Base-by-base conservation (phyloP, 106 monocot genomes). In the Apostasia shenzhenica region DNA sequence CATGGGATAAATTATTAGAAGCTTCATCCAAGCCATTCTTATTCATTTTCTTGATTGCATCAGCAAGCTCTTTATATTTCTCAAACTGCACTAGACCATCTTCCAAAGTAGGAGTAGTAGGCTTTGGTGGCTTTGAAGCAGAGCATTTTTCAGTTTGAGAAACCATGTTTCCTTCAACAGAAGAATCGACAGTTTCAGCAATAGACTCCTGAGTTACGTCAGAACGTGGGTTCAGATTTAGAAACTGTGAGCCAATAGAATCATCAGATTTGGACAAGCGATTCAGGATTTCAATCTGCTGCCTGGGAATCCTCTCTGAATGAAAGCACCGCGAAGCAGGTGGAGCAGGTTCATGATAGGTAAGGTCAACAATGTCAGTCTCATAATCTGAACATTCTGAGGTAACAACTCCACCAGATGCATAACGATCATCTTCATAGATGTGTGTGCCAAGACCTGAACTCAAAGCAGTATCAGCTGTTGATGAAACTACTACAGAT, bases 181-280 rank as follows among this genome's bases (percentile, higher is more conserved):
- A 75, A 49, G 69, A 61, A 81, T 85, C 81, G 70, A 37, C 44
- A 40, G 68, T 73, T 78, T 95, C 95, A 65, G 72, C 67, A 55
- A 88, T 84, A 57, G 76, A 71, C 57, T 86, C 94, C 11, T 80
- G 85, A 55, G 70, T 66, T 10, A 77, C 46, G 68, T 70, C 84
- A 72, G 86, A 59, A 54, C 54, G 75, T 63, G 83, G 76, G 9
- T 89, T 85, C 68, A 80, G 74, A 75, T 84, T 72, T 41, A 92
- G 54, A 69, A 73, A 78, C 70, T 92, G 89, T 72, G 97, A 81
- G 52, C 68, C 80, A 73, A 88, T 75, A 70, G 81, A 80, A 80
- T 88, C 94, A 76, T 95, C 78, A 67, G 92, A 92, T 83, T 99
- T 99, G 44, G 97, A 99, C 47, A 90, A 71, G 42, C 97, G 86